Conservation (phyloP, 208 protist genomes). For the Trypanosoma caninum region DNA sequence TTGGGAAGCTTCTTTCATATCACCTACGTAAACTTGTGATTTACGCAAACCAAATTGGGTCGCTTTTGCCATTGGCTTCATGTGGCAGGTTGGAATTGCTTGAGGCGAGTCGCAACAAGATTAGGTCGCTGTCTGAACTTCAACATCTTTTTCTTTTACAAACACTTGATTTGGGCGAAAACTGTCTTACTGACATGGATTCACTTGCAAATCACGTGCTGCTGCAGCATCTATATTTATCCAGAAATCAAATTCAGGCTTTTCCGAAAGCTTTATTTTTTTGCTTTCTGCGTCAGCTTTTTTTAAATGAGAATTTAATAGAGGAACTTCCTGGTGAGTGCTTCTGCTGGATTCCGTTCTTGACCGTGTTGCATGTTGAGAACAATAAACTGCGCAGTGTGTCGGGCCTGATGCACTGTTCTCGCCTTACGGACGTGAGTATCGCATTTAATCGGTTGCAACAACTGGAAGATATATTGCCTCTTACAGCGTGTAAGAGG, state of each 20-base stretch:
- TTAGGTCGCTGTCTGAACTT: conserved; percentile 34
- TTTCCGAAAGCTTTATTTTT: conserved; percentile 24
- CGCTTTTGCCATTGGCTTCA: conserved; percentile 34
- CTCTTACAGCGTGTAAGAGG: conserved; percentile 40
- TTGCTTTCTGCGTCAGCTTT: conserved; percentile 64
- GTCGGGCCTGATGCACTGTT: conserved; percentile 49
- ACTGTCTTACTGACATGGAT: conserved; percentile 31
- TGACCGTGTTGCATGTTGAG: conserved; percentile 71
- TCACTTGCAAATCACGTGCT: conserved; percentile 22
- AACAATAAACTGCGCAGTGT: conserved; percentile 62
- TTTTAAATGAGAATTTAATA: conserved; percentile 64
- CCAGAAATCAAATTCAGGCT: conserved; percentile 41
- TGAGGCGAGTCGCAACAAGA: conserved; percentile 46
- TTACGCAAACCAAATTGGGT: conserved; percentile 46
- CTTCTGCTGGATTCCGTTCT: conserved; percentile 59
- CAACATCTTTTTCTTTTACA: conserved; percentile 38
- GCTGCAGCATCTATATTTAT: conserved; percentile 57
- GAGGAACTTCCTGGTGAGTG: conserved; percentile 22
- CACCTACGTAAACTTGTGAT: conserved; percentile 29
- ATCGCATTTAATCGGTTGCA: conserved; percentile 63
- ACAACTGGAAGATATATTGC: conserved; percentile 26
- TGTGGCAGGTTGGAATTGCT: conserved; percentile 48
- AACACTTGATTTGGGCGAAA: conserved; percentile 65
- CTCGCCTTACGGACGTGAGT: conserved; percentile 49
- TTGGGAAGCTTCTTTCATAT: conserved; percentile 37